A percentile compares a stretch with the other conserved stretches of the same genome.
Evolutionary conservation across 768 basidiomycete genomes (phyloP).

Genomic region (Cubamyces lactineus): DNA sequence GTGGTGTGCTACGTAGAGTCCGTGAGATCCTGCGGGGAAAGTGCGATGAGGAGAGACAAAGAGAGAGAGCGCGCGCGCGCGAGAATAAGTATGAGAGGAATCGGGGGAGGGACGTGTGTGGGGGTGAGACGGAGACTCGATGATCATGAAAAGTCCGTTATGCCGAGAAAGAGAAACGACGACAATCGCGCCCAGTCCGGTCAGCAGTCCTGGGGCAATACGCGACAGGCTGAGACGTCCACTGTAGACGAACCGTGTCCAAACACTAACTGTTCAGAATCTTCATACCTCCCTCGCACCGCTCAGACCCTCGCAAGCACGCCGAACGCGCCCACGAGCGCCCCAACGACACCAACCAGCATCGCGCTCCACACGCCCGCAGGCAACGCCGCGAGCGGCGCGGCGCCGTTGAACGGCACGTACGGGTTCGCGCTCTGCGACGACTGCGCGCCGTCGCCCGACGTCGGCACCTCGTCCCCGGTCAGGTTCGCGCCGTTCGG

Average conservation of each 20-base stretch:
- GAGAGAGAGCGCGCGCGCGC: too few species aligned
- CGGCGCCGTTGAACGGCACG: slow-evolving; percentile 51
- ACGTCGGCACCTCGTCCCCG: slow-evolving; percentile 55
- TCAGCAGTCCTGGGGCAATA: neutral
- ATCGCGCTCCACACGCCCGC: slow-evolving; percentile 41
- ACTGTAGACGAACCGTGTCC: too few species aligned
- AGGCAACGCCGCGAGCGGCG: slow-evolving; percentile 14
- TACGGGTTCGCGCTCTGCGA: slow-evolving; percentile 41
- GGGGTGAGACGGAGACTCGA: neutral
- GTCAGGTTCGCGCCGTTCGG: slow-evolving; percentile 74
- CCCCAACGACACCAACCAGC: slow-evolving; percentile 42
- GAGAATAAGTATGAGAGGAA: neutral
- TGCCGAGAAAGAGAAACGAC: too few species aligned
- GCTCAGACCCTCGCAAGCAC: slow-evolving; percentile 25
- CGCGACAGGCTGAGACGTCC: neutral
- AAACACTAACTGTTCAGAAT: too few species aligned
- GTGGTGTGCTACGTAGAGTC: neutral
- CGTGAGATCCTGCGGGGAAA: slow-evolving; percentile 4
- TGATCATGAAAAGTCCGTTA: slow-evolving; percentile 2
- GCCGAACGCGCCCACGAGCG: slow-evolving; percentile 38
- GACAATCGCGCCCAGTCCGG: neutral
- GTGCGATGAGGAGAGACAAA: slow-evolving; percentile 1
- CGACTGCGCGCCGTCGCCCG: slow-evolving; percentile 28
- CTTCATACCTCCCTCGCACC: too few species aligned
- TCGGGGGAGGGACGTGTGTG: too few species aligned